phyloP scores from a whole-genome alignment of 805 yeast genomes.

The Kazachstania kunashirensis region DNA sequence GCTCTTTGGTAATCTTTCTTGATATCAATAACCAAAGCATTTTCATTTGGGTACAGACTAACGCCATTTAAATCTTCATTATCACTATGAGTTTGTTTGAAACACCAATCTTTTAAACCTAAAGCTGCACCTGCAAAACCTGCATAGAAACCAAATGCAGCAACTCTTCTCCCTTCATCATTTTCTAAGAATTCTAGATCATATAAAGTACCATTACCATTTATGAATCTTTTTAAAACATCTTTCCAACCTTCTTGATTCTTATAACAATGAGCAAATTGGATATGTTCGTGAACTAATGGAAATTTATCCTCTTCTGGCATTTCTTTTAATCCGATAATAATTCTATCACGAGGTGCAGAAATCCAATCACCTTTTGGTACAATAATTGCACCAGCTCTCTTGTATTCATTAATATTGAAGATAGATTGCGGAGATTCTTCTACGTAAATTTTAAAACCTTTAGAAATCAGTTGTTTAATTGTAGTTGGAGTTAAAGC shows the following conservation, averaged over 20 bases:
- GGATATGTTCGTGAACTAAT: conserved; percentile 88
- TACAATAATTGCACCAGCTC: conserved; percentile 78
- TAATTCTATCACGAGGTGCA: conserved; percentile 86
- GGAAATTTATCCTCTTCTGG: conserved; percentile 89
- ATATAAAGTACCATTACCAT: conserved; percentile 82
- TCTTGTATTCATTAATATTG: conserved; percentile 60
- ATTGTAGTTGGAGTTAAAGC: conserved; percentile 91
- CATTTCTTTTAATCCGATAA: conserved; percentile 88
- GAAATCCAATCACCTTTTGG: conserved; percentile 88
- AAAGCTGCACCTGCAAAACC: conserved; percentile 99
- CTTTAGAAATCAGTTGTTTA: conserved; percentile 73
- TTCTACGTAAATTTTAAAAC: conserved; percentile 83
- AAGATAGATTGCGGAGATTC: conserved; percentile 79
- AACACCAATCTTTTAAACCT: conserved; percentile 90
- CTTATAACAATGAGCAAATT: conserved; percentile 98
- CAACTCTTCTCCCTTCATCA: conserved; percentile 95
- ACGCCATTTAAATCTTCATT: conserved; percentile 68
- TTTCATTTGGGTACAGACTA: conserved; percentile 74
- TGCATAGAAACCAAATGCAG: conserved; percentile 98
- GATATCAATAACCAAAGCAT: conserved; percentile 62
- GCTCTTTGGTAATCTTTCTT: conserved; percentile 50
- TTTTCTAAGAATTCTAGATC: conserved; percentile 92
- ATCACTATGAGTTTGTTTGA: conserved; percentile 67
- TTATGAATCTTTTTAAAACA: conserved; percentile 79
- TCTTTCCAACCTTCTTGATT: conserved; percentile 96